Evolutionary conservation across 2,329 filamentous ascomycete genomes (phyloP).

Genomic region (Xylariaceae sp.): DNA sequence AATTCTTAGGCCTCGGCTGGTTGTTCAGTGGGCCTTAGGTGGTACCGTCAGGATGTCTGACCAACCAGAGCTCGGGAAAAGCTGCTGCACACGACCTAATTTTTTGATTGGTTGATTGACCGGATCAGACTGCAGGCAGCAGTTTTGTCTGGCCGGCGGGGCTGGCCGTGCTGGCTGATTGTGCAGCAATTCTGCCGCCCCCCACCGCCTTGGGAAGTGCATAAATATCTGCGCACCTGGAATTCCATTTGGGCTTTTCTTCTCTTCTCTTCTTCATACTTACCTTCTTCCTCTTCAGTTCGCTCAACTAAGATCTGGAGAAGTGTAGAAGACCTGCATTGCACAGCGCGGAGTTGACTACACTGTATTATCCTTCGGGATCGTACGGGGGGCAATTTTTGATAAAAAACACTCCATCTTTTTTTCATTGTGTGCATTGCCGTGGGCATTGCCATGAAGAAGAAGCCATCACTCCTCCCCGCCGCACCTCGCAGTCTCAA

Average conservation of each 20-base stretch:
- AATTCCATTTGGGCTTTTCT: slow-evolving; percentile 19
- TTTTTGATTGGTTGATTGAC: slow-evolving; percentile 14
- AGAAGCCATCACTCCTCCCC: slow-evolving; percentile 20
- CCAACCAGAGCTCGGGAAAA: slow-evolving; percentile 6
- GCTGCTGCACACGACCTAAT: neutral
- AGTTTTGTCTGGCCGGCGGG: neutral
- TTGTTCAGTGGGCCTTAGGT: too few relatives aligned
- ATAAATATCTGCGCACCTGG: slow-evolving; percentile 17
- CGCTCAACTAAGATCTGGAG: slow-evolving; percentile 44
- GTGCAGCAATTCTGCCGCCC: too few relatives aligned
- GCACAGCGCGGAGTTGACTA: slow-evolving; percentile 50
- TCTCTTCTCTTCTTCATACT: slow-evolving; percentile 47
- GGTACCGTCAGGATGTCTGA: neutral
- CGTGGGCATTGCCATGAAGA: slow-evolving; percentile 43
- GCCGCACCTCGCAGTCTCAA: too few relatives aligned
- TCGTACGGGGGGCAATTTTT: slow-evolving; percentile 52
- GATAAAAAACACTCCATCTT: slow-evolving; percentile 29
- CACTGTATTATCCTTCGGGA: slow-evolving; percentile 51
- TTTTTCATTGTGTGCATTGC: slow-evolving; percentile 44
- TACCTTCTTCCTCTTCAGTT: slow-evolving; percentile 46
- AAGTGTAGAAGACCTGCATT: slow-evolving; percentile 49
- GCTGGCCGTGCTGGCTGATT: too few relatives aligned
- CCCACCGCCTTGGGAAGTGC: slow-evolving; percentile 4
- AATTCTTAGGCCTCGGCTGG: too few relatives aligned
- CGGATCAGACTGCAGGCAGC: neutral